Percentiles rank a stretch among this genome's conserved stretches.
These are phyloP conservation scores for Candida nanaspora DNA, from an alignment of 805 yeast species.

Conservation along the genomic window DNA sequence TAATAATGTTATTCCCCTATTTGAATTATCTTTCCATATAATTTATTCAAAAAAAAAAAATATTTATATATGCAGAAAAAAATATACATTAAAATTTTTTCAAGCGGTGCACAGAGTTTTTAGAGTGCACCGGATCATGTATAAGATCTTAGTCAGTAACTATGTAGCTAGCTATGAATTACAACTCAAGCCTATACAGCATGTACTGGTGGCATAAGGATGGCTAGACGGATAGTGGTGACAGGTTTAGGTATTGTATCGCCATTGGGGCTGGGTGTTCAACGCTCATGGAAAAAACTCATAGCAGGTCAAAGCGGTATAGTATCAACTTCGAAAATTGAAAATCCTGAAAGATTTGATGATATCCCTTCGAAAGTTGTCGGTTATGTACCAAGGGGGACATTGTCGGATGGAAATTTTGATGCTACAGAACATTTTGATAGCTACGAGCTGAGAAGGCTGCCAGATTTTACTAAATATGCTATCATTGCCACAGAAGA, in stretches of 20 bases:
- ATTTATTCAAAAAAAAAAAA: no score
- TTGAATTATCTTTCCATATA: no score
- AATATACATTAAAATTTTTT: no score
- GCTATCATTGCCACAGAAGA: constrained; percentile 71
- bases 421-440: constrained; percentile 42
- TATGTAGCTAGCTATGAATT: no score
- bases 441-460: constrained; percentile 44
- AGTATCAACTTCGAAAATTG: constrained; percentile 40
- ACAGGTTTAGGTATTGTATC: constrained; percentile 87
- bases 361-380: constrained; percentile 67
- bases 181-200: no score
- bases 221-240: constrained; percentile 62
- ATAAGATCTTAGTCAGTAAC: no score
- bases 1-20: no score
- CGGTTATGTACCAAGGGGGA: constrained; percentile 55
- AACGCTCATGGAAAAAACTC: constrained; percentile 45
- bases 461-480: constrained; percentile 70
- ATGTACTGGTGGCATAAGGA: no score
- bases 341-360: constrained; percentile 38
- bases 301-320: constrained; percentile 51
- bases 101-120: no score
- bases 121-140: no score
- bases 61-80: no score
- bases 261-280: constrained; percentile 74
- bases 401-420: constrained; percentile 41